Base-by-base conservation (phyloP, 2,329 filamentous ascomycete genomes). In the Stachybotrys chlorohalonatus region DNA sequence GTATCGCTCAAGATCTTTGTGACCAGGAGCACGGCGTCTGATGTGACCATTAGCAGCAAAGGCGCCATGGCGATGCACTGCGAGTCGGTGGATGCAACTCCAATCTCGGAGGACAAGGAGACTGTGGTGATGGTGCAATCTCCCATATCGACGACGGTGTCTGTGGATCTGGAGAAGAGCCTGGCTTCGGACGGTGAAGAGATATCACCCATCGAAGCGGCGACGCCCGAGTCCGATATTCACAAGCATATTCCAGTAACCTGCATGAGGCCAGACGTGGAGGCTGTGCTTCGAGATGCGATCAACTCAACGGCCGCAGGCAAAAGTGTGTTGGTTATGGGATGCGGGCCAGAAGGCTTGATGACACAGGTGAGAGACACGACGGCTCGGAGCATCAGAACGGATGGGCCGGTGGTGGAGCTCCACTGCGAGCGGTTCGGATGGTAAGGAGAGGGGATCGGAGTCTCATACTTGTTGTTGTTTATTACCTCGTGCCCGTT, bases 351-450 rank as follows among this genome's bases (percentile, higher is more conserved):
- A 1, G 65, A 65, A 4, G 62, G 64, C 6, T 61, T 80, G 52
- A 75, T 76, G 69, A 63, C 65, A 24, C 59, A 66, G 30, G 70
- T 77, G 42, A 71, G 76, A 31, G 70, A 74, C 52, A 70, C 72
- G 2, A 66, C 71, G 0, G 72, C 73, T 1, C 60, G 60, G 11
- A 68, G 65, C 53, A 76, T 79, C 50, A 66, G 63, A 24, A 52
- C 63, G 0, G 65, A 69, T 7, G 75, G 75, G 1, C 73, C 75
- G 2, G 70, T 70, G 31, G 64, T 80, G 4, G 75, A 77, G 58
- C 63, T 79, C 13, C 75, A 79, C 64, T 74, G 73, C 53, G 77
- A 79, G 63, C 66, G 73, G 48, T 78, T 78, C 62, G 73, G 69
- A 6, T 75, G 73, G 73, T 75, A 57, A 64, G 30, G 31, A 6